A percentile compares a stretch with the other conserved stretches of the same genome.
Evolutionary conservation across 2,329 filamentous ascomycete genomes (phyloP).

Genomic region (Ophiocordyceps camponoti-floridani): DNA sequence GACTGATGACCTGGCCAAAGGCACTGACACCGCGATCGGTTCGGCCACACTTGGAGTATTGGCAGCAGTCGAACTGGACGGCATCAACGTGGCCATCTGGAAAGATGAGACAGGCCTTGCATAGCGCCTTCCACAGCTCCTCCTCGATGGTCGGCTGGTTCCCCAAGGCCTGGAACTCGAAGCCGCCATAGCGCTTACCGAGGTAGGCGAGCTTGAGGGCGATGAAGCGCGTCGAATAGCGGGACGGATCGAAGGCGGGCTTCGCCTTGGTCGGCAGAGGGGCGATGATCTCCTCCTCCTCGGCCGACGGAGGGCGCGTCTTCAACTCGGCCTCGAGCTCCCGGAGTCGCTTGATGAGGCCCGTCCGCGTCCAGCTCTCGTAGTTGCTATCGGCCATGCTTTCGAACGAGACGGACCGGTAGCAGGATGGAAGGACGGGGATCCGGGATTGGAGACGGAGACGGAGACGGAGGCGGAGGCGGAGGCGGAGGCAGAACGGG

Average conservation of each 20-base stretch:
- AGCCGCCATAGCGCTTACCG: conserved; percentile 80
- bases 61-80: conserved; percentile 66
- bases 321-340: conserved; percentile 49
- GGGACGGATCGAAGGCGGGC: conserved; percentile 49
- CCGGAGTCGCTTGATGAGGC: conserved; percentile 49
- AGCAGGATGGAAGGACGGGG: not conserved
- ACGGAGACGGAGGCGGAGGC: no score
- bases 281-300: conserved; percentile 18
- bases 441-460: no score
- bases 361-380: conserved; percentile 47
- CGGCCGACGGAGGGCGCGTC: conserved; percentile 17
- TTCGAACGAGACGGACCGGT: no score
- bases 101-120: conserved; percentile 66
- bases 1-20: conserved; percentile 84
- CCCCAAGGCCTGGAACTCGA: conserved; percentile 66
- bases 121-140: conserved; percentile 79
- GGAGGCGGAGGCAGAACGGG: not conserved
- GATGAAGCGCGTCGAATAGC: conserved; percentile 68
- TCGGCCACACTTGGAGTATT: conserved; percentile 89
- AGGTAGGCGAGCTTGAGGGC: conserved; percentile 90
- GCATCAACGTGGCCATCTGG: conserved; percentile 39
- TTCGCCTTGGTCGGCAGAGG: conserved; percentile 17
- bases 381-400: no score
- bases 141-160: conserved; percentile 74
- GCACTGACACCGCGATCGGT: conserved; percentile 90